These are phyloP conservation scores for Bertia moriformis DNA, from an alignment of 2,329 filamentous ascomycete species.

Conservation along the genomic window DNA sequence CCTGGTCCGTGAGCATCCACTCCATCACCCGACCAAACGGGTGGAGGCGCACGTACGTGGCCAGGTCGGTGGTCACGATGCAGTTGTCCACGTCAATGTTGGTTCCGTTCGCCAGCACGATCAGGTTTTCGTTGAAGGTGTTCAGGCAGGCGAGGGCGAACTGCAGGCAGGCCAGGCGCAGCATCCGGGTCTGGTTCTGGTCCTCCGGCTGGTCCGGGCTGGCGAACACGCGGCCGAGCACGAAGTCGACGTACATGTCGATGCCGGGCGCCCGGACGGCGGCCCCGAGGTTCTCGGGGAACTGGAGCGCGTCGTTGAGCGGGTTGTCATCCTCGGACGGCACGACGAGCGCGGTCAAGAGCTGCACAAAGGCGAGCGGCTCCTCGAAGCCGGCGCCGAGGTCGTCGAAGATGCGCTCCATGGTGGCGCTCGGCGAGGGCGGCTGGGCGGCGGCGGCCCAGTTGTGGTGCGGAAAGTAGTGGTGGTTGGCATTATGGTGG, in stretches of 20 bases:
- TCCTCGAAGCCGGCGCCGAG: conserved; percentile 73
- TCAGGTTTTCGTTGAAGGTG: conserved; percentile 87
- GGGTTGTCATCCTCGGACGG: conserved; percentile 46
- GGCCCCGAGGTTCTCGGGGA: conserved; percentile 71
- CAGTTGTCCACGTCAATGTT: conserved; percentile 61
- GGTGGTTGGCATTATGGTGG: conserved; percentile 16
- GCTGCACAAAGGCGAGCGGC: conserved; percentile 66
- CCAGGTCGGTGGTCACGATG: conserved; percentile 60
- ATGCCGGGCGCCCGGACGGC: conserved; percentile 71
- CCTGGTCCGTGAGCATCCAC: conserved; percentile 90
- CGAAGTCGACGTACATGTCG: conserved; percentile 84
- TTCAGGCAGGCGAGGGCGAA: conserved; percentile 68
- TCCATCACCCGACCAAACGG: conserved; percentile 93
- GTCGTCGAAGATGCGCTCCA: conserved; percentile 57
- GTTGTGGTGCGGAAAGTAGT: too few species aligned
- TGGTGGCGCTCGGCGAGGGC: conserved; percentile 25
- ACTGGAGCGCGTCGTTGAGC: conserved; percentile 65
- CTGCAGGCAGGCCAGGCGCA: conserved; percentile 69
- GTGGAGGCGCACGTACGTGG: conserved; percentile 71
- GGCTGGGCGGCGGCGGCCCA: conserved; percentile 14
- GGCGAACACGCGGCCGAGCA: conserved; percentile 64
- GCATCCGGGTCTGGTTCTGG: conserved; percentile 52
- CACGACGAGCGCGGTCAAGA: conserved; percentile 58
- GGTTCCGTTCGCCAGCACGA: conserved; percentile 69
- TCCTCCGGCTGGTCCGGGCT: conserved; percentile 53